Evolutionary conservation across 805 yeast species (phyloP).

Genomic region (Jamesozyma lodderae): DNA sequence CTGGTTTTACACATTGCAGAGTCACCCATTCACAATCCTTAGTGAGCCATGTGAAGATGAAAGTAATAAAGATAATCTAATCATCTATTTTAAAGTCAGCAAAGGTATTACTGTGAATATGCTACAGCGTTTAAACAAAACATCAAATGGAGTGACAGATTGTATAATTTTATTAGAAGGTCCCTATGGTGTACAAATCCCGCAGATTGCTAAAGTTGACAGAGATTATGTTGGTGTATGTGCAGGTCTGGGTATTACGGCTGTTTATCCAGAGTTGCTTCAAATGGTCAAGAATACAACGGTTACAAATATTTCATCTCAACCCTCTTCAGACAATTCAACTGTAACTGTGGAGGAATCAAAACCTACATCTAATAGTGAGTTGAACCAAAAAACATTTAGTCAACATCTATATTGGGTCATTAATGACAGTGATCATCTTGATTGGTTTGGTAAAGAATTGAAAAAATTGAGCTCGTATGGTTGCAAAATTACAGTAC

Average conservation of each 20-base stretch:
- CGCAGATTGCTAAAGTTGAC: conserved; percentile 31
- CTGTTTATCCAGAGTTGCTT: conserved; percentile 37
- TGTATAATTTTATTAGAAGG: conserved; percentile 47
- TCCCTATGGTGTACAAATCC: conserved; percentile 45
- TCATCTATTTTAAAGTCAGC: conserved; percentile 42
- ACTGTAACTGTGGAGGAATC: not conserved
- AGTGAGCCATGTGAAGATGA: conserved; percentile 32
- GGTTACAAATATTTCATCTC: conserved; percentile 6
- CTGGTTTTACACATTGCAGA: conserved; percentile 42
- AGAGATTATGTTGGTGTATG: conserved; percentile 36
- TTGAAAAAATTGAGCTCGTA: conserved; percentile 26
- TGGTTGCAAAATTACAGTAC: conserved; percentile 22
- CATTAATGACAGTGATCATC: conserved; percentile 42
- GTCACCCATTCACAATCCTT: conserved; percentile 63
- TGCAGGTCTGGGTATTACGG: conserved; percentile 49
- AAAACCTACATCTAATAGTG: no score
- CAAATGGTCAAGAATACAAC: conserved; percentile 17
- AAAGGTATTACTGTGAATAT: conserved; percentile 48
- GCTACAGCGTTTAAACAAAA: conserved; percentile 25
- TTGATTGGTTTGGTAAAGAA: conserved; percentile 42
- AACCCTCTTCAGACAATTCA: no score
- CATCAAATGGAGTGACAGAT: conserved; percentile 25
- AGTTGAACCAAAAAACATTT: conserved; percentile 1
- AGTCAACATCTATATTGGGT: conserved; percentile 52
- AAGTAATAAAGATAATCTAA: conserved; percentile 19